Percentiles rank a stretch among this genome's conserved stretches.
Conservation (phyloP, 345 rosid species). For the Moringa oleifera region DNA sequence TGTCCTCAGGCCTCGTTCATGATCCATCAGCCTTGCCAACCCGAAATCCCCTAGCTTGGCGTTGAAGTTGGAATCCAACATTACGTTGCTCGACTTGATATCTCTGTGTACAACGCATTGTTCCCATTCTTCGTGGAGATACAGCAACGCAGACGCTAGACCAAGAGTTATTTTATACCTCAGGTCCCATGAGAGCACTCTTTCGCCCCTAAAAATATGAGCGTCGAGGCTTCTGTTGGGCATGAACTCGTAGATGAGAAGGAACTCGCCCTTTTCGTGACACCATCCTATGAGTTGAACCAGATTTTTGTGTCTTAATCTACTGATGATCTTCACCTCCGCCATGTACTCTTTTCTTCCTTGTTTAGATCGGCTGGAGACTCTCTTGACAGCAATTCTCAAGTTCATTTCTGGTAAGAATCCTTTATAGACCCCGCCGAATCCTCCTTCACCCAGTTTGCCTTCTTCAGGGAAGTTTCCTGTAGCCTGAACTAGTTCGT, state of each 20-base stretch:
- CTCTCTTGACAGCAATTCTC: constrained; percentile 36
- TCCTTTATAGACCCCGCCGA: constrained; percentile 39
- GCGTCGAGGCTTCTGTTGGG: constrained; percentile 31
- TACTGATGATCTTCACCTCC: constrained; percentile 34
- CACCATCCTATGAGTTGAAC: constrained; percentile 43
- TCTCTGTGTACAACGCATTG: constrained; percentile 37
- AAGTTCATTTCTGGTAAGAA: constrained; percentile 12
- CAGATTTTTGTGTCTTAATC: constrained; percentile 32
- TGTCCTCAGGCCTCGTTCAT: too few species aligned
- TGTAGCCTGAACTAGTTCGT: constrained; percentile 31
- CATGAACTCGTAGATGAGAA: constrained; percentile 34
- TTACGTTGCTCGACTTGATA: too few species aligned
- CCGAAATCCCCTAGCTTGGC: constrained; percentile 47
- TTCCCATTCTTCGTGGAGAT: constrained; percentile 43
- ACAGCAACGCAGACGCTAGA: constrained; percentile 30
- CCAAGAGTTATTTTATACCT: constrained; percentile 29
- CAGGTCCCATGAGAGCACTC: constrained; percentile 19
- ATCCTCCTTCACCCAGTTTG: constrained; percentile 43
- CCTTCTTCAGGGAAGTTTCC: constrained; percentile 21
- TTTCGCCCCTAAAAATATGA: constrained; percentile 17
- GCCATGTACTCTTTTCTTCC: constrained; percentile 33
- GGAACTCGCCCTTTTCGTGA: constrained; percentile 25
- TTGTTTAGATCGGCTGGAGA: constrained; percentile 28
- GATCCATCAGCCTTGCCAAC: constrained; percentile 20
- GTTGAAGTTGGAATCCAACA: constrained; percentile 32